Base-by-base conservation (phyloP, 768 basidiomycete species). In the Tylopilus sp. region DNA sequence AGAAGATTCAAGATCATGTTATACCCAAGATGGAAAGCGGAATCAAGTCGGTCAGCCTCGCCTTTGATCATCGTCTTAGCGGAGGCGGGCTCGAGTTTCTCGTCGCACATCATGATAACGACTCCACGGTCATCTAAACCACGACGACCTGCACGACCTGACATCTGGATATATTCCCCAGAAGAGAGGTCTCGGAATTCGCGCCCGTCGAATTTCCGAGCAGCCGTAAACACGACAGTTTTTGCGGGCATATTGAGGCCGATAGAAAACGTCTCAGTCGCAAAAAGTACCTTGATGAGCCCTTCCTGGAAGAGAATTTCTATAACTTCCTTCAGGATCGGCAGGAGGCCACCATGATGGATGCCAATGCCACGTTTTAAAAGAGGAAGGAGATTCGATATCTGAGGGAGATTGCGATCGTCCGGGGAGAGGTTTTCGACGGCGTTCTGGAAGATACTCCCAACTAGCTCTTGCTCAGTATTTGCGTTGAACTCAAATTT, bases 161-260 rank as follows among this genome's bases (percentile, higher is more conserved):
- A 95, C 97, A 99, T 99, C 65, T 99, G 97, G 61, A 98, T 97
- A 69, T 99, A 99, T 78, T 99, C 97, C 51, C 97, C 89, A 1
- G 86, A 89, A 0, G 92, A 92, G 31, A 99, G 75, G 65, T 91
- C 91, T 23, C 97, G 80, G 74, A 97, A 97, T 61, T 95, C 93
- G 40, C 82, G 83, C 1, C 97, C 97, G 67, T 99, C 97, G 61
- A 94, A 98, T 72, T 99, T 99, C 58, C 93, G 85, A 3, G 93
- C 87, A 1, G 86, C 81, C 0, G 93, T 97, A 75, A 99, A 99
- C 21, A 99, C 95, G 43, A 99, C 97, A 3, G 97, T 98, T 75
- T 98, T 98, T 17, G 97, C 97, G 11, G 97, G 97, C 97, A 99
- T 99, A 71, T 99, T 99, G 40, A 99, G 76, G 33, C 91, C 93